Conservation (phyloP, 148 eudicot species). For the Rhododendron griersonianum region DNA sequence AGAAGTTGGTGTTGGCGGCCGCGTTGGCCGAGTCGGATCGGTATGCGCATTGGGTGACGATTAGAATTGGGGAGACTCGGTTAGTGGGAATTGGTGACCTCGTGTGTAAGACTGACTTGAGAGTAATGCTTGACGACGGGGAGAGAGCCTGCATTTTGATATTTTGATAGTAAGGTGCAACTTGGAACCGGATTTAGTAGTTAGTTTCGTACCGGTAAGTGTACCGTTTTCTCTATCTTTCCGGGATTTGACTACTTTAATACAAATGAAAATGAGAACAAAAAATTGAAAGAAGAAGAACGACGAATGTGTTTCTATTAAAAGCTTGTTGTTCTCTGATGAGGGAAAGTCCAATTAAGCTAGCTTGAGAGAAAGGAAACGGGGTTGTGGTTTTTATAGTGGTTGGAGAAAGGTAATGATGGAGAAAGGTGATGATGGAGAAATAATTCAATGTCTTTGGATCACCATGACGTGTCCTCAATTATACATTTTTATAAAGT, state of each 20-base stretch:
- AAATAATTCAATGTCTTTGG: too few relatives aligned
- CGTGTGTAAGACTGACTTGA: slow-evolving; percentile 17
- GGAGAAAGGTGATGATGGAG: too few relatives aligned
- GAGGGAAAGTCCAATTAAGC: too few relatives aligned
- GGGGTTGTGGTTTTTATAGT: slow-evolving; percentile 25
- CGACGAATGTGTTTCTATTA: neutral
- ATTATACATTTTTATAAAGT: too few relatives aligned
- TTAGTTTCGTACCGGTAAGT: too few relatives aligned
- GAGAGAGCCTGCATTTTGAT: slow-evolving; percentile 43
- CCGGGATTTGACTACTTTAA: too few relatives aligned
- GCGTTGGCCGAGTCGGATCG: slow-evolving; percentile 32
- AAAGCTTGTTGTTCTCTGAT: slow-evolving; percentile 43
- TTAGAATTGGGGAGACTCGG: slow-evolving; percentile 24
- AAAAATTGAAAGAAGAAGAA: neutral
- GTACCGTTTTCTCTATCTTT: too few relatives aligned
- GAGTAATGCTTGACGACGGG: slow-evolving; percentile 32
- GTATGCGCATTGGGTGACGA: slow-evolving; percentile 30
- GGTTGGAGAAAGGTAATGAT: too few relatives aligned
- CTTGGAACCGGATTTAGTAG: too few relatives aligned
- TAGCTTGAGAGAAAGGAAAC: too few relatives aligned
- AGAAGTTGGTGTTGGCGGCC: slow-evolving; percentile 7
- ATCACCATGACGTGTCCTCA: too few relatives aligned
- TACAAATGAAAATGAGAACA: neutral
- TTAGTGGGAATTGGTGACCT: slow-evolving; percentile 2
- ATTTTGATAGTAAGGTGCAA: too few relatives aligned